Conservation (phyloP, 495 filamentous ascomycete genomes). For the Penicillium herquei region DNA sequence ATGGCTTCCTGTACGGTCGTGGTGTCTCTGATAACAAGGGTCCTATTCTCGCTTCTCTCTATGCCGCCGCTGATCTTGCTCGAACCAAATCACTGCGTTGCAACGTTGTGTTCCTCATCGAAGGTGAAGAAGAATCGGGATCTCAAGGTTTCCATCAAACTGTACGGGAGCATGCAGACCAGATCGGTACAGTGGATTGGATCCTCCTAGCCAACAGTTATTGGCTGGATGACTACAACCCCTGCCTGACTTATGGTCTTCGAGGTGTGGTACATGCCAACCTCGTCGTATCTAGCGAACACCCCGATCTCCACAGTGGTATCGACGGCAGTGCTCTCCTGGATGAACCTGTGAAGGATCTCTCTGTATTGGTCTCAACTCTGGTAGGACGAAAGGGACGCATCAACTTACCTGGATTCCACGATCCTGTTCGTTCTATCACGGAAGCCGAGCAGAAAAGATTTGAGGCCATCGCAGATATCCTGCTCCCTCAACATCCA, state of each 20-base stretch:
- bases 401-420: constrained; percentile 71
- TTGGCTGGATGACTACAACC: constrained; percentile 94
- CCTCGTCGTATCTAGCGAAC: constrained; percentile 76
- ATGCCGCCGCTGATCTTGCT: constrained; percentile 83
- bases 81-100: constrained; percentile 74
- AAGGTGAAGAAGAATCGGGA: constrained; percentile 95
- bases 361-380: constrained; percentile 75
- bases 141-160: constrained; percentile 84
- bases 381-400: constrained; percentile 66
- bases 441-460: constrained; percentile 73
- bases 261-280: constrained; percentile 95
- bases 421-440: constrained; percentile 74
- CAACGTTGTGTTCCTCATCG: constrained; percentile 89
- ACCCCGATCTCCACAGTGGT: constrained; percentile 90
- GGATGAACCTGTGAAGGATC: constrained; percentile 86
- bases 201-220: constrained; percentile 95
- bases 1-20: constrained; percentile 95
- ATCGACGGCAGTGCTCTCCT: constrained; percentile 89
- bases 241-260: constrained; percentile 91
- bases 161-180: constrained; percentile 70
- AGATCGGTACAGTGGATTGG: constrained; percentile 88
- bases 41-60: constrained; percentile 86
- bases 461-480: constrained; percentile 78
- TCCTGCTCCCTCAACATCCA: constrained; percentile 69
- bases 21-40: constrained; percentile 98